Conservation (phyloP, 2,329 filamentous ascomycete species). For the Tolypocladium ophioglossoides region DNA sequence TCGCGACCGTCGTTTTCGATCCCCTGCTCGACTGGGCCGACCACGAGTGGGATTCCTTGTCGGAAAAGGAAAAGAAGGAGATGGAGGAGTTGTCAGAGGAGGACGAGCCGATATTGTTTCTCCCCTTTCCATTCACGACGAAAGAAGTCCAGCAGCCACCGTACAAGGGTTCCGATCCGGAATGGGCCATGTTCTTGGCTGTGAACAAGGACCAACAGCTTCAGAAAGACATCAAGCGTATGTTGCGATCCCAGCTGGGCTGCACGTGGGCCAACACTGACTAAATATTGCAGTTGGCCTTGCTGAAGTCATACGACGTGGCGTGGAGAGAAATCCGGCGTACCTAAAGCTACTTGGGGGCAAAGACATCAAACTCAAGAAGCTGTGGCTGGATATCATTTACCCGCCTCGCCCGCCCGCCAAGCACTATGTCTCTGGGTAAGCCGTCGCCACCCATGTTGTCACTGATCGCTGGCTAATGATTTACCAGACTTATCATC, state of each 20-base stretch:
- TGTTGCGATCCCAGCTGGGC: constrained; percentile 7
- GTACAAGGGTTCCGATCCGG: constrained; percentile 48
- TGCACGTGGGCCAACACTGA: constrained; percentile 5
- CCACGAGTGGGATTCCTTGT: constrained; percentile 29
- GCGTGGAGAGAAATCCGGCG: constrained; percentile 28
- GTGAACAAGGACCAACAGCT: constrained; percentile 43
- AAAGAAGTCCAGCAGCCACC: constrained; percentile 34
- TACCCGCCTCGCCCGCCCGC: constrained; percentile 51
- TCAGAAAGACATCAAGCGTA: constrained; percentile 36
- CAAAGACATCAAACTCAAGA: constrained; percentile 34
- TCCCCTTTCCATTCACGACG: constrained; percentile 52
- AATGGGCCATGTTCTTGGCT: constrained; percentile 51
- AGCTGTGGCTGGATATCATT: constrained; percentile 50
- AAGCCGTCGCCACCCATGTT: constrained; percentile 15
- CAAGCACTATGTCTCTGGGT: constrained; percentile 50
- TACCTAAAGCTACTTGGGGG: constrained; percentile 35
- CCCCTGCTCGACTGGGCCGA: constrained; percentile 32
- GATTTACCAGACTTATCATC: constrained; percentile 32
- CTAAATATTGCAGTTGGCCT: constrained; percentile 14
- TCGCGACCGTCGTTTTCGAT: constrained; percentile 33
- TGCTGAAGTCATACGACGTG: constrained; percentile 21
- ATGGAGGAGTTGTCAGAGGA: constrained; percentile 30
- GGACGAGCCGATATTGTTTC: constrained; percentile 38
- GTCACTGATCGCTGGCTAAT: constrained; percentile 1
- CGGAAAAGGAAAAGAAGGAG: constrained; percentile 31